These are phyloP conservation scores for Oldenlandia corymbosa DNA, from an alignment of 257 asterid species.

Conservation along the genomic window DNA sequence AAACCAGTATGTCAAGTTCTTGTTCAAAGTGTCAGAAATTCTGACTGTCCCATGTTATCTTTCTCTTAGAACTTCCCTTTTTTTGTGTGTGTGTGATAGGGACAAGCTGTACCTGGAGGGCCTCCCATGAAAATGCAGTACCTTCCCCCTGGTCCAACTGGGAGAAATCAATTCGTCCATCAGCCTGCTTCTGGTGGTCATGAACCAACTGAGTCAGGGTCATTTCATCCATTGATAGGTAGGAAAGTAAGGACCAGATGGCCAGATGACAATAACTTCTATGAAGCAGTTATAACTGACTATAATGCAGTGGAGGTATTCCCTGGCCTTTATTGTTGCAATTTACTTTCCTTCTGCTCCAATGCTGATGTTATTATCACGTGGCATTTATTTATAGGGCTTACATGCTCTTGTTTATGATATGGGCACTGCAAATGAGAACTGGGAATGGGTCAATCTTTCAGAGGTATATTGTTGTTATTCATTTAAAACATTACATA, in stretches of 20 bases:
- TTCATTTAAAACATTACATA: slow-evolving; percentile 8
- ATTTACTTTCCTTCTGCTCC: slow-evolving; percentile 11
- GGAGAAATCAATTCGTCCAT: slow-evolving; percentile 71
- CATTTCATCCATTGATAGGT: slow-evolving; percentile 60
- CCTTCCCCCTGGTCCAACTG: slow-evolving; percentile 57
- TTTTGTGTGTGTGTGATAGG: slow-evolving; percentile 12
- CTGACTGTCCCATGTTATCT: background rate
- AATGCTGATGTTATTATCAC: slow-evolving; percentile 19
- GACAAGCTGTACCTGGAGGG: slow-evolving; percentile 53
- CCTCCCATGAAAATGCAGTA: slow-evolving; percentile 66
- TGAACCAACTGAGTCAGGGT: slow-evolving; percentile 60
- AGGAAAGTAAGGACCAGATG: slow-evolving; percentile 87
- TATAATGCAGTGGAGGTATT: slow-evolving; percentile 61
- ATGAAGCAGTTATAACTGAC: slow-evolving; percentile 81
- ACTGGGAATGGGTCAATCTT: slow-evolving; percentile 72
- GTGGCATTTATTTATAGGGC: slow-evolving; percentile 45
- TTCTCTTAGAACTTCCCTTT: slow-evolving; percentile 1
- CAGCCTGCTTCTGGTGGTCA: slow-evolving; percentile 45
- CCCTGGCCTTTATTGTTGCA: background rate
- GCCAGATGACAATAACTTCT: slow-evolving; percentile 95
- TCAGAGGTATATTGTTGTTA: slow-evolving; percentile 43
- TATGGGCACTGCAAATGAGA: slow-evolving; percentile 45
- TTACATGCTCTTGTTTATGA: slow-evolving; percentile 71
- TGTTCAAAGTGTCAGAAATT: background rate
- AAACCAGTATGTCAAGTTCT: slow-evolving; percentile 45